These are phyloP conservation scores for Allantophomopsis lycopodina DNA, from an alignment of 2,329 filamentous ascomycete genomes.

Conservation along the genomic window DNA sequence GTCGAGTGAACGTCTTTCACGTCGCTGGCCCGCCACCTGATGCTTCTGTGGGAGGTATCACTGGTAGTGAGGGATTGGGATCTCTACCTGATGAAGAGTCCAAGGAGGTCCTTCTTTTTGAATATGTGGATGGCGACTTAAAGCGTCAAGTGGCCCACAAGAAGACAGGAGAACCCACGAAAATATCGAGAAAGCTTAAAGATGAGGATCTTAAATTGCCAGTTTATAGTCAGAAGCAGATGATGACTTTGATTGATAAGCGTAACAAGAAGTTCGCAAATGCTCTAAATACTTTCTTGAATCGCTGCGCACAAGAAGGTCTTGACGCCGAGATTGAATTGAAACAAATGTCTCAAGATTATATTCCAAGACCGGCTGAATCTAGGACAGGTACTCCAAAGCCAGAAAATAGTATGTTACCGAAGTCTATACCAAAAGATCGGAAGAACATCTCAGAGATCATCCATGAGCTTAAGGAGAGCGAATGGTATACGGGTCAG, in stretches of 20 bases:
- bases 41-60: slow-evolving; percentile 40
- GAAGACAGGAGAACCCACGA: slow-evolving; percentile 60
- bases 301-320: slow-evolving; percentile 50
- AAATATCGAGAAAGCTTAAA: slow-evolving; percentile 51
- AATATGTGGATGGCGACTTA: slow-evolving; percentile 83
- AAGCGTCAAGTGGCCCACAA: slow-evolving; percentile 63
- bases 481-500: slow-evolving; percentile 82
- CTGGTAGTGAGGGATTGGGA: slow-evolving; percentile 29
- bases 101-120: slow-evolving; percentile 71
- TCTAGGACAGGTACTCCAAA: slow-evolving; percentile 22
- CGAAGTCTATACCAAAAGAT: slow-evolving; percentile 63
- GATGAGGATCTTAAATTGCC: slow-evolving; percentile 83
- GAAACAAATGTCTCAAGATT: slow-evolving; percentile 38
- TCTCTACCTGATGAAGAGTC: slow-evolving; percentile 22
- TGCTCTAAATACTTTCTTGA: slow-evolving; percentile 66
- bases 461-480: slow-evolving; percentile 65
- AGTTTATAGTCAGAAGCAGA: slow-evolving; percentile 83
- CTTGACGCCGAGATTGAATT: slow-evolving; percentile 57
- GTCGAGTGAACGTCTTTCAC: slow-evolving; percentile 34
- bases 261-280: slow-evolving; percentile 71
- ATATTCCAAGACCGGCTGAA: slow-evolving; percentile 46
- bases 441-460: slow-evolving; percentile 75
- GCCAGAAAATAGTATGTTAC: slow-evolving; percentile 32
- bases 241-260: slow-evolving; percentile 80
- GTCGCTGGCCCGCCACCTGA: slow-evolving; percentile 35